phyloP scores from a whole-genome alignment of 108 stramenopile genomes.

The Skeletonema marinoi region DNA sequence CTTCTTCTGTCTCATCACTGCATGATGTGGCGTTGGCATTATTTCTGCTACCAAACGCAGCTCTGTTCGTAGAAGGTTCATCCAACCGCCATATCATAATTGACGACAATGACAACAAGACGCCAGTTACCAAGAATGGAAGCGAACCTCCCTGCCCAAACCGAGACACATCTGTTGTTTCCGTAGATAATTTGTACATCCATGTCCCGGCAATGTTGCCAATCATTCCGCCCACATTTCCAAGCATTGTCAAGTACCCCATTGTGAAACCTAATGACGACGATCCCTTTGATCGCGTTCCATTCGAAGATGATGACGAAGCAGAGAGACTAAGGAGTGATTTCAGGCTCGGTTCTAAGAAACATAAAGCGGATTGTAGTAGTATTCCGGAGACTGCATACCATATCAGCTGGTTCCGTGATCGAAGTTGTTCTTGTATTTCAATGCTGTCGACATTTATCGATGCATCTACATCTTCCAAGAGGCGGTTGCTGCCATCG shows the following conservation, averaged over 20 bases:
- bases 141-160: slow-evolving; percentile 19
- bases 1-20: background rate
- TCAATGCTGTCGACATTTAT: background rate
- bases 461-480: background rate
- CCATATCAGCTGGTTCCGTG: slow-evolving; percentile 15
- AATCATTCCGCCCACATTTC: slow-evolving; percentile 30
- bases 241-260: slow-evolving; percentile 19
- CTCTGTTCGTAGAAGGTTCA: background rate
- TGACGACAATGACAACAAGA: slow-evolving; percentile 14
- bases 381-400: slow-evolving; percentile 22
- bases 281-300: slow-evolving; percentile 2
- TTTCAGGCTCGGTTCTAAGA: slow-evolving; percentile 34
- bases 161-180: background rate
- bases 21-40: background rate
- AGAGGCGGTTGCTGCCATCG: background rate
- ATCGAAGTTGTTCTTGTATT: slow-evolving; percentile 1
- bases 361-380: slow-evolving; percentile 21
- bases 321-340: slow-evolving; percentile 20
- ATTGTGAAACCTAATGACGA: slow-evolving; percentile 21
- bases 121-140: slow-evolving; percentile 16
- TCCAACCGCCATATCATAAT: slow-evolving; percentile 29
- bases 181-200: slow-evolving; percentile 33
- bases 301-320: background rate
- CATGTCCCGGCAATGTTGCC: slow-evolving; percentile 31
- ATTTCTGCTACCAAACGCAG: background rate